phyloP scores from a whole-genome alignment of 139 green algal genomes.

The Ettlia oleoabundans region DNA sequence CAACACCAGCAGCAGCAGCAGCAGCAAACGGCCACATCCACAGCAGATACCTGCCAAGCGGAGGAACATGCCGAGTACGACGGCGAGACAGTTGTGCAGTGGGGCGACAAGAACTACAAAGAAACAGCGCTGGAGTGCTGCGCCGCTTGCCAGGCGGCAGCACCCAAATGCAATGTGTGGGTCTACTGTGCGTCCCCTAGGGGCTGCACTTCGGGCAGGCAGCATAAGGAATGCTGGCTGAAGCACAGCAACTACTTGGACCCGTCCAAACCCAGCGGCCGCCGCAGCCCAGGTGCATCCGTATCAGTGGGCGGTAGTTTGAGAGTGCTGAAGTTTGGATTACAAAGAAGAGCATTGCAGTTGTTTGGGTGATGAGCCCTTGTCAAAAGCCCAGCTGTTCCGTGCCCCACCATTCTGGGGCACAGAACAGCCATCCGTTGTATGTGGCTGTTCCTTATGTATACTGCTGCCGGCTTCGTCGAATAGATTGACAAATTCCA shows the following conservation, averaged over 20 bases:
- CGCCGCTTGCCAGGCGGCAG: constrained; percentile 10
- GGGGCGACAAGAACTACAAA: constrained; percentile 1
- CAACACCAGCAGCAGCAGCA: not conserved
- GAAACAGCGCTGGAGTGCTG: constrained; percentile 37
- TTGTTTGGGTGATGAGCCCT: no score
- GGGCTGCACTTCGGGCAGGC: not conserved
- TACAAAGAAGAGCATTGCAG: no score
- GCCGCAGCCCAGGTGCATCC: constrained; percentile 8
- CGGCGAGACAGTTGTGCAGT: not conserved
- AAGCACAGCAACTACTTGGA: constrained; percentile 38
- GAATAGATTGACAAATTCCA: no score
- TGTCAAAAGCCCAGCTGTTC: no score
- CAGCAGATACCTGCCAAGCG: no score
- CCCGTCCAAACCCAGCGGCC: constrained; percentile 1
- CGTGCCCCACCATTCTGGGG: no score
- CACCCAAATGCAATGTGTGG: constrained; percentile 44
- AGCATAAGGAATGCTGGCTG: constrained; percentile 47
- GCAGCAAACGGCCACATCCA: not conserved
- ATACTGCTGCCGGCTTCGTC: no score
- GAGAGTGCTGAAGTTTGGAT: no score
- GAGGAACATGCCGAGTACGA: constrained; percentile 47
- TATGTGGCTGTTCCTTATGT: no score
- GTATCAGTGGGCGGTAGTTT: no score
- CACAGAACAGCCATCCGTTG: no score
- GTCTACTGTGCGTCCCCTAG: constrained; percentile 19